Evolutionary conservation across 345 rosid species (phyloP).

Genomic region (Euphorbia peplus): DNA sequence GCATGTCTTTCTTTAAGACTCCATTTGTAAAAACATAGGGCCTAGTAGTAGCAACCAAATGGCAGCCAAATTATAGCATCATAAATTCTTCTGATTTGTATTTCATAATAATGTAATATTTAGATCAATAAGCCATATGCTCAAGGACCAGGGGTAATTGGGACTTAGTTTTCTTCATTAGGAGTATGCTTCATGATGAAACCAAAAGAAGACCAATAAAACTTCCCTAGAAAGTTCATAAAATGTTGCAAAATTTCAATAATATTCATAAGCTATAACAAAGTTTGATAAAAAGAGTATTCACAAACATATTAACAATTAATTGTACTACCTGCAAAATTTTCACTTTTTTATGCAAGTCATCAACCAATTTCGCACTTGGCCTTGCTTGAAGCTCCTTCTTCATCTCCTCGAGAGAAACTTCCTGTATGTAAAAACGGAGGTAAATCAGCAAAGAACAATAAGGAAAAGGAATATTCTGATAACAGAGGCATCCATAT

Average conservation of each 20-base stretch:
- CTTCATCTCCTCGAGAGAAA: conserved; percentile 77
- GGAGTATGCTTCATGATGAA: background rate
- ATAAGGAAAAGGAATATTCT: background rate
- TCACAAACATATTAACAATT: background rate
- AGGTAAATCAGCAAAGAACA: background rate
- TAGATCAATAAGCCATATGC: background rate
- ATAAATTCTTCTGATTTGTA: background rate
- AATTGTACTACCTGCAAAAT: conserved; percentile 72
- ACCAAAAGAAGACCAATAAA: background rate
- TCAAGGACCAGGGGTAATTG: too few species aligned
- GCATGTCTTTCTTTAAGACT: background rate
- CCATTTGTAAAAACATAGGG: background rate
- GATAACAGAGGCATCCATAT: background rate
- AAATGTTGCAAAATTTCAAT: background rate
- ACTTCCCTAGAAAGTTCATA: background rate
- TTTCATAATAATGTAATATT: background rate
- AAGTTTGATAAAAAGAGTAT: background rate
- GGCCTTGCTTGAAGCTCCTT: conserved; percentile 92
- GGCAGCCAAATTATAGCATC: background rate
- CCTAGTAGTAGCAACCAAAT: background rate
- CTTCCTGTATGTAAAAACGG: conserved; percentile 49
- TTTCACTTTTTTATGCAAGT: conserved; percentile 93
- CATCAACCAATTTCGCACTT: conserved; percentile 86
- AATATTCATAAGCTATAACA: background rate
- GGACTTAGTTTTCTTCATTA: background rate